A percentile compares a stretch with the other conserved stretches of the same genome.
Evolutionary conservation across 2,329 filamentous ascomycete species (phyloP).

Genomic region (Pyricularia pennisetigena): DNA sequence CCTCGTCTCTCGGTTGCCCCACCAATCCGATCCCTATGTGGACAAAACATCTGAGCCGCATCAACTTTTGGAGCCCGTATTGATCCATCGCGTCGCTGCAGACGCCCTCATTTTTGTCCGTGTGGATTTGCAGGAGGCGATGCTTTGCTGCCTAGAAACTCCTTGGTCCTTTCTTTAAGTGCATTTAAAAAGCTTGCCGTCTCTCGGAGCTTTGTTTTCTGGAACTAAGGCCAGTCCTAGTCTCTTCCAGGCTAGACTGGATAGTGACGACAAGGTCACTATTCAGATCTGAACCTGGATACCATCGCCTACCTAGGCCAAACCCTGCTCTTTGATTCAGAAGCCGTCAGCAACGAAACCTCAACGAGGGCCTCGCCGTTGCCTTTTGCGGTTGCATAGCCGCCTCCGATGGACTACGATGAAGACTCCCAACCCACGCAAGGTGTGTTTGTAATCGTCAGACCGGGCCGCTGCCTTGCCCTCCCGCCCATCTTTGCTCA

Average conservation of each 20-base stretch:
- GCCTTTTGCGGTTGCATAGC: background rate
- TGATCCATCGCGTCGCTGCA: background rate
- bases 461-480: background rate
- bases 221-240: background rate
- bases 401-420: conserved; percentile 2
- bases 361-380: background rate
- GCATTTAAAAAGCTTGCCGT: background rate
- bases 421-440: conserved; percentile 2
- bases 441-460: background rate
- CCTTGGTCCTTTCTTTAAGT: background rate
- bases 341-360: background rate
- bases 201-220: background rate
- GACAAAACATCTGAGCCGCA: background rate
- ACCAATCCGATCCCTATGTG: background rate
- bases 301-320: background rate
- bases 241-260: background rate
- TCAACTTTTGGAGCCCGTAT: background rate
- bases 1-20: background rate
- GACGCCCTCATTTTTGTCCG: background rate
- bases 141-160: background rate
- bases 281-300: background rate
- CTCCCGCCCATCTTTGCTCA: background rate
- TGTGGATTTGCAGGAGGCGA: background rate
- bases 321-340: background rate
- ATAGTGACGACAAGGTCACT: background rate